These are phyloP conservation scores for Primulina tabacum DNA, from an alignment of 257 asterid species.

Conservation along the genomic window DNA sequence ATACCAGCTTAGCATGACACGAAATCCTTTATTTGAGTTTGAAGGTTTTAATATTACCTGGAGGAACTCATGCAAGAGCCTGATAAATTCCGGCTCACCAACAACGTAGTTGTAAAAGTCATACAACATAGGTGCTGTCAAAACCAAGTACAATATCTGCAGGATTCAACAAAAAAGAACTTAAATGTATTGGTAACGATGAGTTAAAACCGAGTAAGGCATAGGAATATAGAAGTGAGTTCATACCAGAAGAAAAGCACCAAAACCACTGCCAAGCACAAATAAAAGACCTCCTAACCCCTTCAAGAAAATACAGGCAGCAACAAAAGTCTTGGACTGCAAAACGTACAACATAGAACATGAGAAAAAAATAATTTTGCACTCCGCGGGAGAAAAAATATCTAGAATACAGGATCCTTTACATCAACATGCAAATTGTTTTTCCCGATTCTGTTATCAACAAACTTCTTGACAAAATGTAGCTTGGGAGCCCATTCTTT, in stretches of 20 bases:
- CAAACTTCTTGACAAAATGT: slow-evolving; percentile 42
- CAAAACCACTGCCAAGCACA: slow-evolving; percentile 70
- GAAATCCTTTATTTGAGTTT: neutral
- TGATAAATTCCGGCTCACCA: slow-evolving; percentile 46
- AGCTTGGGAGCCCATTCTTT: slow-evolving; percentile 74
- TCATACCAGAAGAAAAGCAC: slow-evolving; percentile 79
- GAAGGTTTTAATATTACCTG: slow-evolving; percentile 47
- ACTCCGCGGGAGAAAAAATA: neutral
- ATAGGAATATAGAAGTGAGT: slow-evolving; percentile 2
- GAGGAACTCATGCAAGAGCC: slow-evolving; percentile 51
- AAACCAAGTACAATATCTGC: slow-evolving; percentile 65
- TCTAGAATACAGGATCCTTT: slow-evolving; percentile 19
- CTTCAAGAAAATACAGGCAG: slow-evolving; percentile 57
- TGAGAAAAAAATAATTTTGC: neutral
- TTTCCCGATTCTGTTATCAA: slow-evolving; percentile 49
- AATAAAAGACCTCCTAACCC: slow-evolving; percentile 87
- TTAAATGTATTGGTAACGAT: neutral
- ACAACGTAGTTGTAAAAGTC: slow-evolving; percentile 57
- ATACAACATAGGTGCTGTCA: slow-evolving; percentile 58
- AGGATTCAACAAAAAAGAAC: slow-evolving; percentile 15
- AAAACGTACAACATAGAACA: slow-evolving; percentile 7
- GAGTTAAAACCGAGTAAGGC: neutral
- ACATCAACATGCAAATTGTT: slow-evolving; percentile 54
- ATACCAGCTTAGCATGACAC: neutral
- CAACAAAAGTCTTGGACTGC: slow-evolving; percentile 67